These are phyloP conservation scores for Phytomonas francai DNA, from an alignment of 208 protist genomes.

Conservation along the genomic window DNA sequence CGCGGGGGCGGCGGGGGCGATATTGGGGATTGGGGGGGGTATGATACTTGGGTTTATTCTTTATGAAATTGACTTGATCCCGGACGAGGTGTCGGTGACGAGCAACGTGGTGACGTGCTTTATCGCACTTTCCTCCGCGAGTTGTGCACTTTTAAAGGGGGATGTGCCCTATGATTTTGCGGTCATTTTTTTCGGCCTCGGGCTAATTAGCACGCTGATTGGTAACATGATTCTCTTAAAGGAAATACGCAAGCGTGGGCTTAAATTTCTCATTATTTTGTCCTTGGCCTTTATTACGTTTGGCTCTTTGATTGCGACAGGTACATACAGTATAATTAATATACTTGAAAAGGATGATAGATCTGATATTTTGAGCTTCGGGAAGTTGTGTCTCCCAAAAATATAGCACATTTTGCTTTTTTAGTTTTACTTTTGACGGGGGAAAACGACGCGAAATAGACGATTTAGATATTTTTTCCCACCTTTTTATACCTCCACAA, in stretches of 20 bases:
- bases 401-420: neutral
- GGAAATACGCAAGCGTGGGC: slow-evolving; percentile 54
- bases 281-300: slow-evolving; percentile 50
- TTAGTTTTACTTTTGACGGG: neutral
- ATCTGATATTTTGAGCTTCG: neutral
- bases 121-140: slow-evolving; percentile 56
- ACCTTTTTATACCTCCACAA: neutral
- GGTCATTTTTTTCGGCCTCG: slow-evolving; percentile 50
- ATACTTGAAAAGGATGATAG: slow-evolving; percentile 19
- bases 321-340: slow-evolving; percentile 68
- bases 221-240: slow-evolving; percentile 69
- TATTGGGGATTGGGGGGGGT: slow-evolving; percentile 83
- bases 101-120: slow-evolving; percentile 70
- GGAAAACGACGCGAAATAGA: too few relatives aligned
- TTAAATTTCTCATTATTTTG: slow-evolving; percentile 57
- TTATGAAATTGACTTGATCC: slow-evolving; percentile 64
- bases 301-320: slow-evolving; percentile 63
- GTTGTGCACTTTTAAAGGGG: slow-evolving; percentile 49
- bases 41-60: slow-evolving; percentile 78
- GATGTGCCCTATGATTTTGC: slow-evolving; percentile 55
- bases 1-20: slow-evolving; percentile 60
- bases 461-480: too few relatives aligned
- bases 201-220: slow-evolving; percentile 42
- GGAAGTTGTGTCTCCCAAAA: neutral
- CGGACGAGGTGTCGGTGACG: slow-evolving; percentile 71